These are phyloP conservation scores for Incumbomyces delicatus DNA, from an alignment of 2,329 filamentous ascomycete genomes.

Conservation along the genomic window DNA sequence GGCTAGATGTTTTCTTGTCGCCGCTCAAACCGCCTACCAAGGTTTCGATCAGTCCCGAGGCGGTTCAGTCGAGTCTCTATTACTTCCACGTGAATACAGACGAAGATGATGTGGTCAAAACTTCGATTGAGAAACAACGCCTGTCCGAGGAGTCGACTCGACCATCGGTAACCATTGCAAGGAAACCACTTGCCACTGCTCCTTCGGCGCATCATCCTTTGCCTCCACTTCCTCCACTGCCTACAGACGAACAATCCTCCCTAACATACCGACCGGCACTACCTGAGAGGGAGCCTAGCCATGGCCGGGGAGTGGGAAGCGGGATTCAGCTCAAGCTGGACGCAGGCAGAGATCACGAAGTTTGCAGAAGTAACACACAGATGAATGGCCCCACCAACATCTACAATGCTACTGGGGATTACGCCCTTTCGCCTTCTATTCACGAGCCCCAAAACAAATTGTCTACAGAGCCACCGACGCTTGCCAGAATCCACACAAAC, in stretches of 20 bases:
- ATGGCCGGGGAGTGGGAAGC: not conserved
- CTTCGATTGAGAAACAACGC: slow-evolving; percentile 30
- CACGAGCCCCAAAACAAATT: not conserved
- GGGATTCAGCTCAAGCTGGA: not conserved
- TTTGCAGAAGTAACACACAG: not conserved
- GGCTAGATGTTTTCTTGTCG: slow-evolving; percentile 77
- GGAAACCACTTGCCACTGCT: slow-evolving; percentile 20
- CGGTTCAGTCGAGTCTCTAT: slow-evolving; percentile 80
- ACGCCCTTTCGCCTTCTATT: not conserved
- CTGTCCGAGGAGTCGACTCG: slow-evolving; percentile 5
- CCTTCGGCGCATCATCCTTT: slow-evolving; percentile 16
- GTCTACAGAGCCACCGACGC: not conserved
- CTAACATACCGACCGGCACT: not conserved
- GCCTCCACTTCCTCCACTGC: slow-evolving; percentile 13
- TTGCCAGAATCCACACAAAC: not conserved
- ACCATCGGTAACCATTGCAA: slow-evolving; percentile 12
- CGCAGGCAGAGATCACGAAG: not conserved
- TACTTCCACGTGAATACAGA: slow-evolving; percentile 72
- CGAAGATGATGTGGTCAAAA: slow-evolving; percentile 40
- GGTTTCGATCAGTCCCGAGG: slow-evolving; percentile 70
- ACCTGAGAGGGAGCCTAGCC: not conserved
- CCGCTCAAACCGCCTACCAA: slow-evolving; percentile 81
- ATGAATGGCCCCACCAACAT: not conserved
- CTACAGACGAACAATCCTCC: slow-evolving; percentile 4
- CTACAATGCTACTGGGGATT: slow-evolving; percentile 1